A percentile compares a stretch with the other conserved stretches of the same genome.
phyloP scores from a whole-genome alignment of 1,139 yeast genomes.

The Magnusiomyces ingens region DNA sequence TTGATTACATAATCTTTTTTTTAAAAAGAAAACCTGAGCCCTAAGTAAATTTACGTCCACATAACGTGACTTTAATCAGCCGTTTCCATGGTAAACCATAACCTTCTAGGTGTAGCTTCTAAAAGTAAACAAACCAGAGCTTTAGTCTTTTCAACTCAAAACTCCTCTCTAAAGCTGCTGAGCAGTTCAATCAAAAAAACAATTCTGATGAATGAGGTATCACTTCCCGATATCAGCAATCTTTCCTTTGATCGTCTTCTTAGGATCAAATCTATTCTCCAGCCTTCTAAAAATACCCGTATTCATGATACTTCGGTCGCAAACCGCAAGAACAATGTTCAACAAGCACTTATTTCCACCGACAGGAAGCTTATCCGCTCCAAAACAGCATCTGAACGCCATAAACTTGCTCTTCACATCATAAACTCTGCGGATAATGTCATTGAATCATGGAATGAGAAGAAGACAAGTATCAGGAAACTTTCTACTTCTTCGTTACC shows the following conservation, averaged over 20 bases:
- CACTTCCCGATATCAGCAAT: conserved; percentile 15
- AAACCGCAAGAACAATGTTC: not conserved
- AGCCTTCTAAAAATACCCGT: conserved; percentile 3
- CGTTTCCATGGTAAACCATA: no score
- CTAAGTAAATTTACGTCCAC: conserved; percentile 2
- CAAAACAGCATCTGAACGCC: conserved; percentile 10
- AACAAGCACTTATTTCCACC: not conserved
- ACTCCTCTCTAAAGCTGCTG: no score
- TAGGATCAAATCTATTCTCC: conserved; percentile 15
- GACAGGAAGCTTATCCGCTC: not conserved
- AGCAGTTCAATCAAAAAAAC: no score
- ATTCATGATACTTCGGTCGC: no score
- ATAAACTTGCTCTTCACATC: conserved; percentile 15
- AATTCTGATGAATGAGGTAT: conserved; percentile 11
- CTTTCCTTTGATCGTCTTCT: conserved; percentile 16
- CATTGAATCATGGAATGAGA: conserved; percentile 14
- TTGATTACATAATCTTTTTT: not conserved
- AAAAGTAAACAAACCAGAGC: no score
- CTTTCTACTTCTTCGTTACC: conserved; percentile 1
- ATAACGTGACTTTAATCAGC: no score
- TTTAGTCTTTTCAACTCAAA: no score
- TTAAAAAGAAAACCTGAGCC: not conserved
- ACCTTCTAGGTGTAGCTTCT: no score
- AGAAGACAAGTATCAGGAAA: not conserved
- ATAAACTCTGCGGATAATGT: conserved; percentile 13